Evolutionary conservation across 2,329 filamentous ascomycete species (phyloP).

Genomic region (Pezicula carpinea): DNA sequence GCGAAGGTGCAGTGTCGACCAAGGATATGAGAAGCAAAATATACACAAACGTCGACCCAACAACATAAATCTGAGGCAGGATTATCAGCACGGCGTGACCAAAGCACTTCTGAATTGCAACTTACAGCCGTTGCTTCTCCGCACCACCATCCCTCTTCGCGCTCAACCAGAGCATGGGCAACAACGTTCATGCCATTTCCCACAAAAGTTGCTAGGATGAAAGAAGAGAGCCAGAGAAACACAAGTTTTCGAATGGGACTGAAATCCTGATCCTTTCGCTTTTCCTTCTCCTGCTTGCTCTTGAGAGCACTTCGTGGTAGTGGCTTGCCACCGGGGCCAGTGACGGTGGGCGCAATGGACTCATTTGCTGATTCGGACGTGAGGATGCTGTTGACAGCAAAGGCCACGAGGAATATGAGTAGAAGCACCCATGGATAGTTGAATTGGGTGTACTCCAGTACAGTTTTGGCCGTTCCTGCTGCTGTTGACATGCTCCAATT

Average conservation of each 20-base stretch:
- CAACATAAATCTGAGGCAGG: conserved; percentile 67
- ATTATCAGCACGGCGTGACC: conserved; percentile 1
- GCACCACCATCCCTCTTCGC: conserved; percentile 73
- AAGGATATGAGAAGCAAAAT: conserved; percentile 81
- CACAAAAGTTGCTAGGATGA: conserved; percentile 70
- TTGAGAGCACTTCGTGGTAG: conserved; percentile 49
- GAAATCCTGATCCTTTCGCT: conserved; percentile 44
- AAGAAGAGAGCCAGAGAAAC: conserved; percentile 70
- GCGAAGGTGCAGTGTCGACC: conserved; percentile 76
- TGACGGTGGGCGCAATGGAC: conserved; percentile 37
- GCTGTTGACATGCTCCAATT: conserved; percentile 13
- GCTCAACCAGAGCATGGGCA: conserved; percentile 63
- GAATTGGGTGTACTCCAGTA: conserved; percentile 29
- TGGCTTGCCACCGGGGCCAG: conserved; percentile 85
- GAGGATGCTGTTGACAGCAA: conserved; percentile 56
- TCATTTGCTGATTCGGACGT: conserved; percentile 36
- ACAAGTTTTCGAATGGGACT: conserved; percentile 63
- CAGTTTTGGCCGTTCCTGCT: conserved; percentile 5
- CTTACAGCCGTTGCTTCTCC: conserved; percentile 72
- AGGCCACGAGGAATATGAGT: conserved; percentile 57
- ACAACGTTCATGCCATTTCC: conserved; percentile 71
- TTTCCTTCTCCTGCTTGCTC: conserved; percentile 39
- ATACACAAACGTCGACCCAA: conserved; percentile 83
- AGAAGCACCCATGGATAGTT: conserved; percentile 61
- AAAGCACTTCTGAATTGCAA: conserved; percentile 13